Evolutionary conservation across 140 eudicot species (phyloP).

Genomic region (Erigeron philadelphicus): DNA sequence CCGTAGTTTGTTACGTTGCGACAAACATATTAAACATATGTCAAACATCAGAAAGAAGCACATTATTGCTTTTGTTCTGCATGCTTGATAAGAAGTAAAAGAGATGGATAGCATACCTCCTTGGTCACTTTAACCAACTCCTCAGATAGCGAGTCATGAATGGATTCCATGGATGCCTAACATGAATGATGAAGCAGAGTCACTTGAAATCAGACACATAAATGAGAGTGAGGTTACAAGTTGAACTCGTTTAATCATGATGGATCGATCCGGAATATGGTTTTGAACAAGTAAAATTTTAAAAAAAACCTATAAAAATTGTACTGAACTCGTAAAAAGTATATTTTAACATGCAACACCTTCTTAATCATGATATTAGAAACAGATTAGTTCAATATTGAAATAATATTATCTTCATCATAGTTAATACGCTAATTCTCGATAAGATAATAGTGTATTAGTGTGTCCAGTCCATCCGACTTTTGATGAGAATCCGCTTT

Average conservation of each 20-base stretch:
- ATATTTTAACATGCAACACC: too few relatives aligned
- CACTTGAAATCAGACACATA: constrained; percentile 13
- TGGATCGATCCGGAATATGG: not conserved
- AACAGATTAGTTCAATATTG: not conserved
- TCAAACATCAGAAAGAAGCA: not conserved
- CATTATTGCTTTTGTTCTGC: not conserved
- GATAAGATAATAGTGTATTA: not conserved
- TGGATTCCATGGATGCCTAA: constrained; percentile 84
- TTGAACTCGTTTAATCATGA: not conserved
- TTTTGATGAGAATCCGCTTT: not conserved
- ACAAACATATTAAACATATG: not conserved
- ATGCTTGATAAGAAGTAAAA: not conserved
- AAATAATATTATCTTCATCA: not conserved
- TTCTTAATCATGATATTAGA: not conserved
- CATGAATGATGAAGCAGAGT: constrained; percentile 19
- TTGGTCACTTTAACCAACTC: constrained; percentile 90
- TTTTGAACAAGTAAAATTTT: not conserved
- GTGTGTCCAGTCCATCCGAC: not conserved
- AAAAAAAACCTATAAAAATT: not conserved
- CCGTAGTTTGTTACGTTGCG: constrained; percentile 75
- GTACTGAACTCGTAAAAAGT: too few relatives aligned
- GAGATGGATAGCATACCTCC: constrained; percentile 32
- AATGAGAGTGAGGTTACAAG: not conserved
- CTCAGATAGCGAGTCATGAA: constrained; percentile 87
- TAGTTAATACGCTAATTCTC: not conserved